Percentiles rank a stretch among this genome's conserved stretches.
Evolutionary conservation across 345 rosid species (phyloP).

Genomic region (Kernera saxatilis): DNA sequence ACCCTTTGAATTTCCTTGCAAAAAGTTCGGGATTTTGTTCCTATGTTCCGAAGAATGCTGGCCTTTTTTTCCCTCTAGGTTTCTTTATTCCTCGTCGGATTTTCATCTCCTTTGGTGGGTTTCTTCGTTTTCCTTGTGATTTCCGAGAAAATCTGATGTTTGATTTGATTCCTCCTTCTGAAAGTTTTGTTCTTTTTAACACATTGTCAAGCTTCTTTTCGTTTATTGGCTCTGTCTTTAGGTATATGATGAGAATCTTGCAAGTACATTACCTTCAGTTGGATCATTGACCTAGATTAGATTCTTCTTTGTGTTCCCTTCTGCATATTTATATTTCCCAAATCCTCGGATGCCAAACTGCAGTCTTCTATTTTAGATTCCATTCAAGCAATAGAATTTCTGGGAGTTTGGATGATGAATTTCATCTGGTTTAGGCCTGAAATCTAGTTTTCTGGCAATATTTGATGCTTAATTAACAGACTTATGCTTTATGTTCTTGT

Average conservation of each 20-base stretch:
- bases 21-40: neutral
- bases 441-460: neutral
- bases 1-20: neutral
- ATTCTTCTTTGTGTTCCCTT: conserved; percentile 1
- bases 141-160: neutral
- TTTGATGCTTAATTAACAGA: neutral
- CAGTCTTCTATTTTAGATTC: neutral
- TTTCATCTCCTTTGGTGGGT: neutral
- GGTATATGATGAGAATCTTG: conserved; percentile 4
- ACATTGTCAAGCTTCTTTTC: conserved; percentile 3
- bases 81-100: neutral
- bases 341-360: neutral
- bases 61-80: neutral
- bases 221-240: conserved; percentile 10
- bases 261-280: neutral
- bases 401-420: neutral
- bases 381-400: neutral
- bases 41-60: conserved; percentile 14
- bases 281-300: neutral
- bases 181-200: conserved; percentile 10
- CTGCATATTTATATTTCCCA: neutral
- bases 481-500: neutral
- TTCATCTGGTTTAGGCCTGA: neutral
- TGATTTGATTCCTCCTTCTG: neutral
- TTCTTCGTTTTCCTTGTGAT: neutral